Conservation (phyloP, 176 grass and related monocot genomes). For the Lolium perenne region DNA sequence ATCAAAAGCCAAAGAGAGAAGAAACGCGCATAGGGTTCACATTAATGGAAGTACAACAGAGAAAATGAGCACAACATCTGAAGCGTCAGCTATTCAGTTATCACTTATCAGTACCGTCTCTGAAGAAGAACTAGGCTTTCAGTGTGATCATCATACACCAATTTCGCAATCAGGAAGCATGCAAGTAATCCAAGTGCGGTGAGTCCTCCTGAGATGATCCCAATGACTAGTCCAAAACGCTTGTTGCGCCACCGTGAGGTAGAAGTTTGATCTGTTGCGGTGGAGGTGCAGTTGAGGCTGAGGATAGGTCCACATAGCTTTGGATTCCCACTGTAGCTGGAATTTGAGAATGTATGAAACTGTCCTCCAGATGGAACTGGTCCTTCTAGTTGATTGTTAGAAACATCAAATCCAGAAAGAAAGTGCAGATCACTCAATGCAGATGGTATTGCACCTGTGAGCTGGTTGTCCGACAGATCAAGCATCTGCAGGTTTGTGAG, state of each 20-base stretch:
- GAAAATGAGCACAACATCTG: neutral
- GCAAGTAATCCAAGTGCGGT: slow-evolving; percentile 13
- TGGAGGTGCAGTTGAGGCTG: neutral
- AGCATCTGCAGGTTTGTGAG: slow-evolving; percentile 61
- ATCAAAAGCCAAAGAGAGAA: neutral
- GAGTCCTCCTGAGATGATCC: neutral
- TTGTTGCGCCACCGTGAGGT: neutral
- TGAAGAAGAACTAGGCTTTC: slow-evolving; percentile 27
- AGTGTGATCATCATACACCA: slow-evolving; percentile 48
- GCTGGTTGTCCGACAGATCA: slow-evolving; percentile 59
- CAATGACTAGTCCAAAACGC: neutral
- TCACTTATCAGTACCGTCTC: neutral
- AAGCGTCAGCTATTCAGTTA: neutral
- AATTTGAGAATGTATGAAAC: slow-evolving; percentile 56
- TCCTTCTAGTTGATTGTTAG: slow-evolving; percentile 63
- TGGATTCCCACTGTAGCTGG: slow-evolving; percentile 68
- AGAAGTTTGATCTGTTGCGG: neutral
- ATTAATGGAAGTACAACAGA: neutral
- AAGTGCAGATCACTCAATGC: slow-evolving; percentile 55
- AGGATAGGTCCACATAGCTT: slow-evolving; percentile 62
- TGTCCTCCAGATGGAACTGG: slow-evolving; percentile 56
- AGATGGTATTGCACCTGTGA: slow-evolving; percentile 62
- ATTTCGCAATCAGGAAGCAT: slow-evolving; percentile 40
- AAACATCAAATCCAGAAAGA: slow-evolving; percentile 63
- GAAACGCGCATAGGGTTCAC: neutral